Evolutionary conservation across 2,329 filamentous ascomycete genomes (phyloP), one percentile per base, ranked within the genome.

Genomic region (Botryosphaeria dothidea): DNA sequence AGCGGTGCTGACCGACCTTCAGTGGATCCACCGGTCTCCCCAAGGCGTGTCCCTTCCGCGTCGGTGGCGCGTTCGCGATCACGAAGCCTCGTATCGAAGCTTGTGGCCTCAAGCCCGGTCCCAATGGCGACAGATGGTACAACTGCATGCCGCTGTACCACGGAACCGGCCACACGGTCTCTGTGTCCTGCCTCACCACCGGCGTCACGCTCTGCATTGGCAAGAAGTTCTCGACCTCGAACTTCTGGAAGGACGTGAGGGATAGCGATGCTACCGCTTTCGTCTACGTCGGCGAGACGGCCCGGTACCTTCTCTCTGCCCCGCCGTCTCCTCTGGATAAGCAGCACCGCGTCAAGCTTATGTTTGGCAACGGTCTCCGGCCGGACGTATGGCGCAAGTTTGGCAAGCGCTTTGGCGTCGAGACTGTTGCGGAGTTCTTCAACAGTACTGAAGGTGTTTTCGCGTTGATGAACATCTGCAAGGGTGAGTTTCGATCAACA

Each of bases 121-220:
- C 54, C 31, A 54, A 73, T 57, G 80, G 67, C 57, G 88, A 92
- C 73, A 80, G 88, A 29, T 92, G 88, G 85, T 93, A 92, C 72
- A 85, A 88, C 72, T 91, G 89, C 75, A 93, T 93, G 90, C 90
- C 86, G 0, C 78, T 92, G 34, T 93, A 92, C 72, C 91, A 93
- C 74, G 90, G 90, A 17, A 93, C 91, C 0, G 90, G 90, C 4
- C 85, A 85, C 21, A 86, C 90, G 27, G 82, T 80, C 3, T 81
- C 84, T 25, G 77, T 92, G 65, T 78, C 76, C 3, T 85, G 87
- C 2, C 67, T 84, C 6, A 46, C 34, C 19, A 60, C 54, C 4
- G 63, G 63, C 34, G 15, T 51, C 17, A 88, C 87, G 0, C 77
- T 89, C 29, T 89, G 86, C 71, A 83, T 91, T 36, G 87, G 86